Evolutionary conservation across 2,329 filamentous ascomycete genomes (phyloP), one percentile per base, ranked within the genome.

Genomic region (Pseudocercospora macadamiae): DNA sequence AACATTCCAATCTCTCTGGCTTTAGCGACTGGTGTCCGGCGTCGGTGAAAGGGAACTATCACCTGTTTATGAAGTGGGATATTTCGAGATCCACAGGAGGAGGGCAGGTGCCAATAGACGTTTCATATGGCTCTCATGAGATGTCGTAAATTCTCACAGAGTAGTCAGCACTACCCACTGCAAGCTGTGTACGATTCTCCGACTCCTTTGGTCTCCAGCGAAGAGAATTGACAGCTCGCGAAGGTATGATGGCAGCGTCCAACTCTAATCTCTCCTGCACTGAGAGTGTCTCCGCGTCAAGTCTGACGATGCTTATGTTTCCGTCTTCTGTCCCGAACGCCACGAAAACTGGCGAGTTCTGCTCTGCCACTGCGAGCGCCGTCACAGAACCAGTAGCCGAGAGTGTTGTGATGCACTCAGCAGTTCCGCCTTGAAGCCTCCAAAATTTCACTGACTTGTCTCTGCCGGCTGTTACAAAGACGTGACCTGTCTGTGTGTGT

Each of bases 381-480:
- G 74, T 76, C 30, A 73, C 69, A 5, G 74, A 56, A 7, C 63
- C 63, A 3, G 57, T 48, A 12, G 68, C 64, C 2, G 71, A 23
- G 16, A 74, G 60, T 1, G 65, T 69, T 7, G 63, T 30, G 9
- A 66, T 60, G 55, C 63, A 69, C 4, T 69, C 62, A 1, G 61
- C 62, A 3, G 60, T 59, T 3, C 55, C 62, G 3, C 58, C 68
- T 0, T 36, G 25, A 3, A 80, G 56, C 42, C 71, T 71, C 85
- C 85, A 88, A 32, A 87, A 71, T 65, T 84, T 86, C 51, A 96
- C 87, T 23, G 82, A 83, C 77, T 96, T 97, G 75, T 99, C 95
- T 67, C 95, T 83, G 2, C 93, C 91, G 1, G 93, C 93, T 0
- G 95, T 99, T 10, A 89, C 89, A 74, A 99, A 99, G 25, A 82